phyloP scores from a whole-genome alignment of 78 protist species.

The Blattamonas nauphoetae region DNA sequence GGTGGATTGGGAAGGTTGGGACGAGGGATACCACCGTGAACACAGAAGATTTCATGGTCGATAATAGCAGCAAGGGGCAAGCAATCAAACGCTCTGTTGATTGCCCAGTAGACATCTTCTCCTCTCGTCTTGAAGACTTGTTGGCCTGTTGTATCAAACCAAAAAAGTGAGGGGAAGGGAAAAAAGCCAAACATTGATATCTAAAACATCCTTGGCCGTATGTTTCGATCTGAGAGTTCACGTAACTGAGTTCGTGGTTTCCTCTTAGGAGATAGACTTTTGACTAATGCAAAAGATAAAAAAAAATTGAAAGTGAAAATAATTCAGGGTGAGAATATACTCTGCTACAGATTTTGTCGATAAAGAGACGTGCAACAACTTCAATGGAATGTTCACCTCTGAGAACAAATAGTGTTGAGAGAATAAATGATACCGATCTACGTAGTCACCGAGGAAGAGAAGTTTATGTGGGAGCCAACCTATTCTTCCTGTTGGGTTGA shows the following conservation, averaged over 20 bases:
- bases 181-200: not conserved
- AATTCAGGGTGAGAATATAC: not conserved
- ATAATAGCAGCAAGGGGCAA: not conserved
- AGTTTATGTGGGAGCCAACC: not conserved
- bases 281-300: not conserved
- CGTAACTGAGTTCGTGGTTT: not conserved
- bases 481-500: constrained; percentile 4
- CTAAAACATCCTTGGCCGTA: not conserved
- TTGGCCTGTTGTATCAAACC: not conserved
- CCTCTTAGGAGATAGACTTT: not conserved
- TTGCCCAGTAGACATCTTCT: not conserved
- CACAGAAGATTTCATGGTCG: not conserved
- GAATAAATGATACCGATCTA: too few relatives aligned
- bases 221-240: not conserved
- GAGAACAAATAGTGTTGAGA: too few relatives aligned
- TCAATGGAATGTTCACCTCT: not conserved
- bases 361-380: not conserved
- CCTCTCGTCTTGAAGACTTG: not conserved
- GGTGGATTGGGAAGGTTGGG: not conserved
- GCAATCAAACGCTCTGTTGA: constrained; percentile 1
- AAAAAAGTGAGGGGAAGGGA: not conserved
- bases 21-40: constrained; percentile 6
- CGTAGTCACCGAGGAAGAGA: constrained; percentile 8
- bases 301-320: not conserved
- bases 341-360: not conserved